Evolutionary conservation across 1,284 basidiomycete species (phyloP).

Genomic region (Cystobasidium sp.): DNA sequence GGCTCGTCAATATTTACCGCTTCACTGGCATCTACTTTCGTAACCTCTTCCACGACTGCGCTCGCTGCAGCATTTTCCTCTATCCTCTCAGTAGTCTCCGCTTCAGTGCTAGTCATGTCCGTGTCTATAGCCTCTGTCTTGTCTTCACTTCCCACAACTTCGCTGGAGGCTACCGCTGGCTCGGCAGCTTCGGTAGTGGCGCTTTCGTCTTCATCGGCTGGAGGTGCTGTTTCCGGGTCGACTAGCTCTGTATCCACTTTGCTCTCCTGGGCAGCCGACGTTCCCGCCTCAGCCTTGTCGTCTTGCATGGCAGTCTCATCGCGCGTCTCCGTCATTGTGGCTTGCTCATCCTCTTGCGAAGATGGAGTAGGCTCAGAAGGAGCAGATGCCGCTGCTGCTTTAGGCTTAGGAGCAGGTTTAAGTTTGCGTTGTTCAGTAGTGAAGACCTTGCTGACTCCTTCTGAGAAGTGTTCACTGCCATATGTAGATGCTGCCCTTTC

Average conservation of each 20-base stretch:
- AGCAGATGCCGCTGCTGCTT: background rate
- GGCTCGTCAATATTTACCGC: slow-evolving; percentile 9
- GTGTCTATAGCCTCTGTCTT: slow-evolving; percentile 9
- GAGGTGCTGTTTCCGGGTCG: slow-evolving; percentile 19
- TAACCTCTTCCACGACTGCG: background rate
- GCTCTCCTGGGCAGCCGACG: background rate
- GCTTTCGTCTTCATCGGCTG: slow-evolving; percentile 8
- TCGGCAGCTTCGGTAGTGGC: background rate
- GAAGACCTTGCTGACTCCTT: slow-evolving; percentile 42
- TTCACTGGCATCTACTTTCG: slow-evolving; percentile 11
- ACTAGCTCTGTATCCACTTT: slow-evolving; percentile 2
- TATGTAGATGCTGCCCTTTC: slow-evolving; percentile 18
- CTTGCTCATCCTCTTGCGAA: background rate
- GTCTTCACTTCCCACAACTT: background rate
- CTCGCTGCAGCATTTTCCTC: slow-evolving; percentile 17
- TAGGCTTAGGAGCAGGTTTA: slow-evolving; percentile 10
- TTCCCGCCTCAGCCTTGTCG: background rate
- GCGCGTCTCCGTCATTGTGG: background rate
- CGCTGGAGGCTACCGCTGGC: background rate
- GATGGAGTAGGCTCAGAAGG: background rate
- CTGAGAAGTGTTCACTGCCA: slow-evolving; percentile 33
- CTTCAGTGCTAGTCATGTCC: background rate
- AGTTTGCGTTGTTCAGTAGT: slow-evolving; percentile 30
- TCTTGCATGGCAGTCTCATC: slow-evolving; percentile 6
- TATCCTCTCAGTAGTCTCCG: background rate